phyloP scores from a whole-genome alignment of 805 yeast species.

The Metschnikowia corniflorae region DNA sequence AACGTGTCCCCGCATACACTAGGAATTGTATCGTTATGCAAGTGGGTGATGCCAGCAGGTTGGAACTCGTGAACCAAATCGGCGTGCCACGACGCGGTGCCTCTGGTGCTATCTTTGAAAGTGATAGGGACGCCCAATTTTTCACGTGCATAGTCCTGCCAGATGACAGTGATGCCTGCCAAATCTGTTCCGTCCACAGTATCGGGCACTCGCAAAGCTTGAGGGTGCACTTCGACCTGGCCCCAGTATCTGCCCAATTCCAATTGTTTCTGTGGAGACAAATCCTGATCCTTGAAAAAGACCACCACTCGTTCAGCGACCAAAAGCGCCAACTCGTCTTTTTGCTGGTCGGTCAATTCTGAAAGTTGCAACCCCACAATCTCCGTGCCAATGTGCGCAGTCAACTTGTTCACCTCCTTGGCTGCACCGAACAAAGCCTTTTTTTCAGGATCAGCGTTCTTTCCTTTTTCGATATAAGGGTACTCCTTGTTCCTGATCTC shows the following conservation, averaged over 20 bases:
- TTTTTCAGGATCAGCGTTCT: slow-evolving; percentile 26
- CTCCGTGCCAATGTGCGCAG: slow-evolving; percentile 27
- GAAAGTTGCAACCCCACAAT: slow-evolving; percentile 25
- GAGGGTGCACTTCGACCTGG: slow-evolving; percentile 20
- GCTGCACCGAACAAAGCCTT: slow-evolving; percentile 27
- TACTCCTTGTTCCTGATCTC: slow-evolving; percentile 18
- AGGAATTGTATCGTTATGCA: slow-evolving; percentile 49
- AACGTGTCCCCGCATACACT: slow-evolving; percentile 52
- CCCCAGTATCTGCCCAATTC: slow-evolving; percentile 27
- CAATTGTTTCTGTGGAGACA: slow-evolving; percentile 25
- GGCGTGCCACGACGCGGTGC: slow-evolving; percentile 33
- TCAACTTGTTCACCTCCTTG: slow-evolving; percentile 22
- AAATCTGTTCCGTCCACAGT: slow-evolving; percentile 5
- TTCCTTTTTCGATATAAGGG: slow-evolving; percentile 22
- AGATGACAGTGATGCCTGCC: slow-evolving; percentile 27
- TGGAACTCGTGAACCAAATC: slow-evolving; percentile 53
- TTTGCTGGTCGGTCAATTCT: slow-evolving; percentile 23
- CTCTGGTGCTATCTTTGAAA: slow-evolving; percentile 23
- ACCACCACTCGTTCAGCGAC: slow-evolving; percentile 28
- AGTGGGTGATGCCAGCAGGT: slow-evolving; percentile 52
- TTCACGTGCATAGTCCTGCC: slow-evolving; percentile 23
- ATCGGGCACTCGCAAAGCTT: slow-evolving; percentile 13
- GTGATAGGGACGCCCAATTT: slow-evolving; percentile 19
- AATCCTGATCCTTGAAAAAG: slow-evolving; percentile 26
- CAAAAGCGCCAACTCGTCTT: slow-evolving; percentile 26